A percentile compares a stretch with the other conserved stretches of the same genome.
These are phyloP conservation scores for Ceratobasidium sp. DNA, from an alignment of 1,284 basidiomycete genomes.

Conservation along the genomic window DNA sequence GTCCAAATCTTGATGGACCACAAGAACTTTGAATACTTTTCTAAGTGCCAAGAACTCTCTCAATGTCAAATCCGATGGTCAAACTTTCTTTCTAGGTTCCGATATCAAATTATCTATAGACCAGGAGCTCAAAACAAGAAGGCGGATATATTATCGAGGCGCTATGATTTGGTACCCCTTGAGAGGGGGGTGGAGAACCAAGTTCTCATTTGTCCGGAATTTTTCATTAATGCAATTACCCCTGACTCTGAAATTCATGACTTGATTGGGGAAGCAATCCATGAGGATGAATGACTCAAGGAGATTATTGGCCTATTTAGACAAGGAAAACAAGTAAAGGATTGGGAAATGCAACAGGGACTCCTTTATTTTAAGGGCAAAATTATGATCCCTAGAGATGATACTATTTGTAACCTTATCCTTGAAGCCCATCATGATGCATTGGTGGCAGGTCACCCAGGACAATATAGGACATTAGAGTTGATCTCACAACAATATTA, in stretches of 20 bases:
- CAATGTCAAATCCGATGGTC: conserved; percentile 25
- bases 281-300: too few relatives aligned
- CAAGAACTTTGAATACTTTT: conserved; percentile 13
- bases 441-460: too few relatives aligned
- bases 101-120: conserved; percentile 21
- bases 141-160: conserved; percentile 17
- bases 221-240: background rate
- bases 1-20: conserved; percentile 12
- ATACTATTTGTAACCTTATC: too few relatives aligned
- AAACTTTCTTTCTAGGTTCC: conserved; percentile 14
- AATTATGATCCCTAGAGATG: too few relatives aligned
- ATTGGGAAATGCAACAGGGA: too few relatives aligned
- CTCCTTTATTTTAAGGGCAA: too few relatives aligned
- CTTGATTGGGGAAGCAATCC: background rate
- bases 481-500: too few relatives aligned
- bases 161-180: conserved; percentile 37
- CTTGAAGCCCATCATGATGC: too few relatives aligned
- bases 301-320: too few relatives aligned
- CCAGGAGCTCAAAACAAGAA: conserved; percentile 12
- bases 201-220: background rate
- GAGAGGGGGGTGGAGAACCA: conserved; percentile 2
- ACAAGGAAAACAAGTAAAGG: too few relatives aligned
- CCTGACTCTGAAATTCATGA: background rate
- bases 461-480: too few relatives aligned
- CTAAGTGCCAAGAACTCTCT: conserved; percentile 2